phyloP scores from a whole-genome alignment of 305 asterid genomes.

The Solanum aculeatissimum region DNA sequence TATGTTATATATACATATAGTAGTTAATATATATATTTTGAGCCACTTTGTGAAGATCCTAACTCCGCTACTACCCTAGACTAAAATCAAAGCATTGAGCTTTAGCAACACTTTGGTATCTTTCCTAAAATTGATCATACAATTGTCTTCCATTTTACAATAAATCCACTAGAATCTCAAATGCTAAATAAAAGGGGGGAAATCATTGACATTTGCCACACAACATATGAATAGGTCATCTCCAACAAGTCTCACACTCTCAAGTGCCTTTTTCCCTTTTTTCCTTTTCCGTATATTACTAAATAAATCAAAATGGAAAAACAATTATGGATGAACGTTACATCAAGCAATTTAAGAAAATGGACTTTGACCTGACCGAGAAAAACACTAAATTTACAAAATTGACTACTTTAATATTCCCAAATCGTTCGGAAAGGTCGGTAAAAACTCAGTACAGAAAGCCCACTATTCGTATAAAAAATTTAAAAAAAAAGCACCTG shows the following conservation, averaged over 20 bases:
- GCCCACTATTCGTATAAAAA: background rate
- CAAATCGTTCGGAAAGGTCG: background rate
- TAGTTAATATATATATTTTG: background rate
- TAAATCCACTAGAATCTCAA: background rate
- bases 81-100: background rate
- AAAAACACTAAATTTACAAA: too few relatives aligned
- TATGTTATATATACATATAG: too few relatives aligned
- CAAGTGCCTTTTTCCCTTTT: background rate
- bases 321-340: background rate
- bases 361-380: background rate
- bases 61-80: background rate
- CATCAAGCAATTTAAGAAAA: background rate
- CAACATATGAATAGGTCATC: background rate
- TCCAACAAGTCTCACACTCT: background rate
- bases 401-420: too few relatives aligned
- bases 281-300: background rate
- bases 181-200: background rate
- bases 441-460: background rate
- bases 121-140: background rate
- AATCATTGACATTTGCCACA: background rate
- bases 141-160: background rate
- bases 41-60: background rate
- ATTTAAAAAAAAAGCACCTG: too few relatives aligned
- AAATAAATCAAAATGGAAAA: background rate
- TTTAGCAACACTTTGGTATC: background rate